Base-by-base conservation (phyloP, 306 rosid species). In the Sechiopsis laciniata region DNA sequence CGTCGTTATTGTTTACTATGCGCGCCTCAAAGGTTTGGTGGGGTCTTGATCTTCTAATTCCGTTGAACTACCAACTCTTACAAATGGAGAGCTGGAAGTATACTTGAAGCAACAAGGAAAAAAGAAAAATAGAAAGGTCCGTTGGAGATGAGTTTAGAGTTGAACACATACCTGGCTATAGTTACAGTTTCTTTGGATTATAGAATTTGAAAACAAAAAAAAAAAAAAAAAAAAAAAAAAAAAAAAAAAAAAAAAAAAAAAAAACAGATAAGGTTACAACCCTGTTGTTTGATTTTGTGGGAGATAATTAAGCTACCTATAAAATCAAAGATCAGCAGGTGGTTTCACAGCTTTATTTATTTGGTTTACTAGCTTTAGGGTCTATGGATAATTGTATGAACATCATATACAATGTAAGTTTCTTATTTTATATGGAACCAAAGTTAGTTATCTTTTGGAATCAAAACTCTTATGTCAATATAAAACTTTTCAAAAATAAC, bases 11-110 rank as follows among this genome's bases (percentile, higher is more conserved):
- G 50, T 82, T 22, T 19, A 76, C 10, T 85, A 83, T 32, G 89
- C 97, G 73, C 94, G 94, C 70, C 15, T 50, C 78, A 91, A 87
- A 76, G 90, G 93, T 19, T 76, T 91, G 84, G 80, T 91, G 42
- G 86, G 97, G 63, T 85, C 82, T 15, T 86, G 85, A 91, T 68
- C 73, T 48, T 68, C 56, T 13, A 32, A 32, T 32, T 32, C 37
- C 21, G 4, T 17, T 2, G 29, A 46, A 66, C 51, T 10, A 19
- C 14, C 17, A 20, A 71, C 16, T 17, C 50, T 53, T 51, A 24
- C 7, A 24, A 66, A 42, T 37, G 37, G 37, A 32, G 37, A 48
- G 2, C 14, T 48, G 52, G 15, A 10, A 48, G 52, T 48, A 10
- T 14, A 48, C 12, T 12, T 3, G 15, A 10, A 0, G 52, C 52